Base-by-base conservation (phyloP, 2,329 filamentous ascomycete species). In the Apiospora kogelbergensis region DNA sequence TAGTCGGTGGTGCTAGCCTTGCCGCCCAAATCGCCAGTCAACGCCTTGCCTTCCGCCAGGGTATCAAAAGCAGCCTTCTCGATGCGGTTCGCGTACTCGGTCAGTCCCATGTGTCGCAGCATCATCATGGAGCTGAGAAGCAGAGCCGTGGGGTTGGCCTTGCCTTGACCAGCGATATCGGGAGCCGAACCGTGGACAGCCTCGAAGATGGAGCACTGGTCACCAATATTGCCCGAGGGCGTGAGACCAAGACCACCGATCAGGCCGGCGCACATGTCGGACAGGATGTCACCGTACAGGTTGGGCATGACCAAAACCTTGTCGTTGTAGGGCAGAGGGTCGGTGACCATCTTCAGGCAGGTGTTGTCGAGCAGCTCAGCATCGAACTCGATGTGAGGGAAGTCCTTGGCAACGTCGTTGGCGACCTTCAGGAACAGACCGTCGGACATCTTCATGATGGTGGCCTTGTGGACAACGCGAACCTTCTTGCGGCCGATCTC, bases 391-490 rank as follows among this genome's bases (percentile, higher is more conserved):
- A 99, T 93, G 76, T 91, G 87, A 73, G 96, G 96, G 89, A 93
- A 99, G 80, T 98, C 95, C 90, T 97, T 97, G 82, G 94, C 88
- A 75, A 99, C 90, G 71, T 96, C 89, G 75, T 90, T 86, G 76
- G 92, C 96, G 72, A 92, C 94, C 83, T 89, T 93, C 76, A 99
- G 89, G 91, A 99, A 99, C 72, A 99, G 93, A 85, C 96, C 96
- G 82, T 99, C 96, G 80, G 92, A 95, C 93, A 98, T 97, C 91
- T 99, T 99, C 96, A 99, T 99, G 86, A 99, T 99, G 80, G 96
- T 98, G 82, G 96, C 96, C 90, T 99, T 99, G 92, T 99, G 96
- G 73, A 98, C 95, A 70, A 94, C 95, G 79, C 95, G 94, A 78
- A 98, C 95, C 92, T 98, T 98, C 81, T 90, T 95, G 87, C 93